Percentiles rank a stretch among this genome's conserved stretches.
Conservation (phyloP, 1,139 yeast species). For the Blastobotrys elegans region DNA sequence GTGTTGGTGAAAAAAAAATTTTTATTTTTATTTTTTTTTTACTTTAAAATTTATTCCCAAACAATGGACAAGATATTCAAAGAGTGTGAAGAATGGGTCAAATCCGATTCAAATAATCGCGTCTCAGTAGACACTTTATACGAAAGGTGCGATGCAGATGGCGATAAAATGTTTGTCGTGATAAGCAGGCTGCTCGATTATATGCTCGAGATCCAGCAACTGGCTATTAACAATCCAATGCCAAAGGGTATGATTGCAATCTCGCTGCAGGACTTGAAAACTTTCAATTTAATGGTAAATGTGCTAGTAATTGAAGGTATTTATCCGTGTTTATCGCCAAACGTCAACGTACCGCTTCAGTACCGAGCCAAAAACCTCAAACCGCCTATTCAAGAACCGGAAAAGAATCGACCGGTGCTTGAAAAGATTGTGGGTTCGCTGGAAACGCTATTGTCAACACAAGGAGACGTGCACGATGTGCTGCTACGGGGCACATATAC, state of each 20-base stretch:
- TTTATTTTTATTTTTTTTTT: not conserved
- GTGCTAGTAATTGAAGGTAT: conserved; percentile 65
- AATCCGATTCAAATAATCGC: conserved; percentile 2
- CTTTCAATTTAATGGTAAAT: conserved; percentile 60
- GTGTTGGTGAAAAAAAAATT: not conserved
- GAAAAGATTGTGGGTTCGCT: conserved; percentile 43
- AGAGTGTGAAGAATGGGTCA: conserved; percentile 21
- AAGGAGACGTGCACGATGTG: conserved; percentile 48
- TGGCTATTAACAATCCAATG: conserved; percentile 5
- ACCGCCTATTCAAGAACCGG: not conserved
- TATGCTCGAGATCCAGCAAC: conserved; percentile 10
- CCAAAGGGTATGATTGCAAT: conserved; percentile 51
- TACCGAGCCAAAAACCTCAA: conserved; percentile 40
- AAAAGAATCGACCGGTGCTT: conserved; percentile 1
- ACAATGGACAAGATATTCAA: conserved; percentile 14
- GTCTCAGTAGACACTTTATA: conserved; percentile 3
- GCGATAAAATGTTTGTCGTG: conserved; percentile 12
- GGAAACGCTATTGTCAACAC: conserved; percentile 51
- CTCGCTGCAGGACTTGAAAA: conserved; percentile 78
- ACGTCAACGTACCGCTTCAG: conserved; percentile 62
- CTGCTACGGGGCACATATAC: conserved; percentile 41
- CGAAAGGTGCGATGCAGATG: conserved; percentile 8
- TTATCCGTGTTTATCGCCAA: conserved; percentile 54
- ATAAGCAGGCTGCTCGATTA: conserved; percentile 3
- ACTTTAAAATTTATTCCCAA: not conserved